Conservation (phyloP, 176 grass and related monocot species). For the Rhipidocladum racemiflorum region DNA sequence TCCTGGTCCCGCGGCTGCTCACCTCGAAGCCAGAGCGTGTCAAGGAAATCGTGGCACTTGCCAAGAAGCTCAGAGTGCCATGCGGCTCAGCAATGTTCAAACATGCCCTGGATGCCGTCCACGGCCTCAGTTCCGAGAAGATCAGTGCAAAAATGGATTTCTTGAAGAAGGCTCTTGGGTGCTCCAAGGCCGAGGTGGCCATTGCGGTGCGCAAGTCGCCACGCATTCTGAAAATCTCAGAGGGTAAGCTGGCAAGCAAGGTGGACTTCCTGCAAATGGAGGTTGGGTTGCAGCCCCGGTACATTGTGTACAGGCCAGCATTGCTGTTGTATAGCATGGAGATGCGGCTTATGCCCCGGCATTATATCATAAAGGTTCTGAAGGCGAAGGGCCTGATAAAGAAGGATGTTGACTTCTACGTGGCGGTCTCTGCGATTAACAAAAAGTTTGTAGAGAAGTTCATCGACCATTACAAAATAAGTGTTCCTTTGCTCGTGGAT, state of each 20-base stretch:
- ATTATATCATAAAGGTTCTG: constrained; percentile 41
- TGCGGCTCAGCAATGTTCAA: neutral
- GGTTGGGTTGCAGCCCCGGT: neutral
- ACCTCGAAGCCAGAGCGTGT: no score
- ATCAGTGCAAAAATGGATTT: neutral
- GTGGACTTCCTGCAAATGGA: constrained; percentile 40
- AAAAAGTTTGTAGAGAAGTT: constrained; percentile 28
- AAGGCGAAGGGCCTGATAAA: constrained; percentile 20
- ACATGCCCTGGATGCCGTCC: neutral
- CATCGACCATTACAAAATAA: constrained; percentile 17
- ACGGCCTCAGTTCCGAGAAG: neutral
- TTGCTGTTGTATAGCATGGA: constrained; percentile 32
- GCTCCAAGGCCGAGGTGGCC: constrained; percentile 38
- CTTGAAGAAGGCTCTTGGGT: constrained; percentile 42
- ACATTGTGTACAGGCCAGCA: constrained; percentile 16
- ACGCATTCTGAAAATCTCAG: neutral
- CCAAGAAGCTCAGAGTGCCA: neutral
- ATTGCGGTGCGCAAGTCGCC: neutral
- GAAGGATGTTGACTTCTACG: neutral
- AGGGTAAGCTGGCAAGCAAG: neutral
- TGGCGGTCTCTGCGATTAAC: neutral
- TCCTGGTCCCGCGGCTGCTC: no score
- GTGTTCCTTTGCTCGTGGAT: constrained; percentile 31
- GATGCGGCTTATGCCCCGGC: constrained; percentile 40
- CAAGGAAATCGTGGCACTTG: no score